A percentile compares a stretch with the other conserved stretches of the same genome.
Conservation (phyloP, 768 basidiomycete genomes). For the Mycena kentingensis region DNA sequence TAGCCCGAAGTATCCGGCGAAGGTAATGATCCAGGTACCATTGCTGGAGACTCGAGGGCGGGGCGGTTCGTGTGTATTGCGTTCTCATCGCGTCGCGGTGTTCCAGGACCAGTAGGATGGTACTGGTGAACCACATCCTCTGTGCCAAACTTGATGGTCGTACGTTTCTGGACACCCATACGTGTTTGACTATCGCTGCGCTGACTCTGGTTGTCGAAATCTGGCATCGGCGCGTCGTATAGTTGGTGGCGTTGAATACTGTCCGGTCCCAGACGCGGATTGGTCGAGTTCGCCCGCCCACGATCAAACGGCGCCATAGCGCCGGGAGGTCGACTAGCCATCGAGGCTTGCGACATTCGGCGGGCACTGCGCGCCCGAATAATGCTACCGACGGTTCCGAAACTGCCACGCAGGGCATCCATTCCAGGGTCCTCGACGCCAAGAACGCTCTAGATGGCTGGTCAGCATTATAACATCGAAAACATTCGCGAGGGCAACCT, state of each 20-base stretch:
- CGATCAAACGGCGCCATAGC: constrained; percentile 38
- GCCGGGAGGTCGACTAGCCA: constrained; percentile 34
- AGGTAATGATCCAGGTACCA: constrained; percentile 32
- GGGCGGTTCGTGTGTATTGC: constrained; percentile 51
- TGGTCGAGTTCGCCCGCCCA: constrained; percentile 22
- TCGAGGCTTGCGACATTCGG: constrained; percentile 34
- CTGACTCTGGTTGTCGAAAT: constrained; percentile 44
- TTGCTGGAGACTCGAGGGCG: constrained; percentile 36
- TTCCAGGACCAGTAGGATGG: constrained; percentile 55
- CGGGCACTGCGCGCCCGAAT: constrained; percentile 67
- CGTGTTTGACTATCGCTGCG: constrained; percentile 33
- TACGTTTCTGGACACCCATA: constrained; percentile 38
- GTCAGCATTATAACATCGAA: constrained; percentile 24
- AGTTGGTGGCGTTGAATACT: constrained; percentile 80
- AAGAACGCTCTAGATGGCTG: constrained; percentile 29
- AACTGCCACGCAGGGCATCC: constrained; percentile 87
- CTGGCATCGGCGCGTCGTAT: constrained; percentile 85
- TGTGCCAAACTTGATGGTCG: constrained; percentile 76
- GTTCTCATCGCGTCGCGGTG: constrained; percentile 33
- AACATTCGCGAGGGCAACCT: constrained; percentile 33
- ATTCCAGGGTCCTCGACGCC: constrained; percentile 90
- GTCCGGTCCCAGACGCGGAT: constrained; percentile 22
- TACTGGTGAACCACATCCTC: constrained; percentile 79
- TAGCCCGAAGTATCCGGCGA: constrained; percentile 26
- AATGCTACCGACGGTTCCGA: constrained; percentile 89